Percentiles rank a stretch among this genome's conserved stretches.
phyloP scores from a whole-genome alignment of 345 rosid genomes.

The Euclidium syriacum region DNA sequence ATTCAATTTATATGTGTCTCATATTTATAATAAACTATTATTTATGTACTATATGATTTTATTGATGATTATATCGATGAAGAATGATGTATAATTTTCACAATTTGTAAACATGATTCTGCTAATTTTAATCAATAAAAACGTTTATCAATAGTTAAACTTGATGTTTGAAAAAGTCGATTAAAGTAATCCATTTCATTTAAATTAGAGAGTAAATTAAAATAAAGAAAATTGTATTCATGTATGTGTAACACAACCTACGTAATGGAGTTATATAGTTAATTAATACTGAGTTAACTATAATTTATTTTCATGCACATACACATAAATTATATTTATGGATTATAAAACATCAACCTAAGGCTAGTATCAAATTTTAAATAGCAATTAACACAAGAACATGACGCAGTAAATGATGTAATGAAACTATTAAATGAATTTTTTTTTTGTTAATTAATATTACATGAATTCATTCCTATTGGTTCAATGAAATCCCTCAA shows the following conservation, averaged over 20 bases:
- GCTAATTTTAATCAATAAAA: too few relatives aligned
- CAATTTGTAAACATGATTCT: too few relatives aligned
- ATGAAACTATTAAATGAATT: neutral
- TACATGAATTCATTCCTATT: too few relatives aligned
- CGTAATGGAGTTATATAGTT: neutral
- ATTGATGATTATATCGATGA: neutral
- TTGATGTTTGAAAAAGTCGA: too few relatives aligned
- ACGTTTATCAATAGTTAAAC: too few relatives aligned
- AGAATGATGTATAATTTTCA: too few relatives aligned
- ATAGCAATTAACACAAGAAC: neutral
- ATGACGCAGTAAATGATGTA: conserved; percentile 27
- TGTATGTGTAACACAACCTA: neutral
- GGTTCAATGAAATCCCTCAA: conserved; percentile 9
- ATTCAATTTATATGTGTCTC: neutral
- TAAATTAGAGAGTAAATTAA: too few relatives aligned
- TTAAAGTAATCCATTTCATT: too few relatives aligned
- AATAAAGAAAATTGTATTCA: neutral
- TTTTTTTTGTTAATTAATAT: too few relatives aligned
- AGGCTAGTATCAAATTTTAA: neutral
- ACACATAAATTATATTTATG: neutral
- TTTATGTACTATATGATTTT: neutral
- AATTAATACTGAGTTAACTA: neutral
- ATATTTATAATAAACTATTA: neutral
- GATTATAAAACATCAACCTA: neutral
- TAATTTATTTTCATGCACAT: neutral